Conservation (phyloP, 805 yeast genomes). For the Candida multigemmis region DNA sequence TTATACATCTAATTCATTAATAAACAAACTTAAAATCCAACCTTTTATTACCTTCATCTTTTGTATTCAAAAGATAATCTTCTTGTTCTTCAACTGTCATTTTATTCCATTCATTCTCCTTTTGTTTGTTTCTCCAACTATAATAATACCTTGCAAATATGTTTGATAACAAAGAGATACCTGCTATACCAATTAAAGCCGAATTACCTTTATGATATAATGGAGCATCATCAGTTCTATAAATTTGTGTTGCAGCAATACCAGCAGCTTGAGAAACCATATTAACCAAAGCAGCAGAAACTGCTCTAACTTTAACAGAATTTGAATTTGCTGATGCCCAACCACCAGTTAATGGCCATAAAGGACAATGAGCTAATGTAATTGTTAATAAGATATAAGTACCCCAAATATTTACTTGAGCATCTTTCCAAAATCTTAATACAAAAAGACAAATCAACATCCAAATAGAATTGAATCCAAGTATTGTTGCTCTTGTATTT, state of each 20-base stretch:
- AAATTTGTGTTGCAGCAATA: slow-evolving; percentile 16
- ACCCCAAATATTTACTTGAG: slow-evolving; percentile 30
- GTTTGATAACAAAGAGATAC: too few relatives aligned
- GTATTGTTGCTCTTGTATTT: slow-evolving; percentile 22
- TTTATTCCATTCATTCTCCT: slow-evolving; percentile 9
- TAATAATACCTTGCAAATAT: slow-evolving; percentile 12
- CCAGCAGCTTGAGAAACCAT: slow-evolving; percentile 16
- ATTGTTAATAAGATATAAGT: slow-evolving; percentile 27
- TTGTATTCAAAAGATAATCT: slow-evolving; percentile 8
- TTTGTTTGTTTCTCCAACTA: slow-evolving; percentile 10
- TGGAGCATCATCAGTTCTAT: slow-evolving; percentile 18
- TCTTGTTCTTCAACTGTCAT: slow-evolving; percentile 10
- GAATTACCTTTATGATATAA: slow-evolving; percentile 16
- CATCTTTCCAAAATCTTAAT: slow-evolving; percentile 32
- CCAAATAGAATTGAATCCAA: slow-evolving; percentile 21
- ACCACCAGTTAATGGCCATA: slow-evolving; percentile 20
- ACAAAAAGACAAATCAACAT: slow-evolving; percentile 21
- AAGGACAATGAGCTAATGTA: slow-evolving; percentile 21
- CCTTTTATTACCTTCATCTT: slow-evolving; percentile 14
- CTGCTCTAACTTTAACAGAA: slow-evolving; percentile 15
- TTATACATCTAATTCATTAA: slow-evolving; percentile 2
- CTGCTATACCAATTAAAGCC: slow-evolving; percentile 12
- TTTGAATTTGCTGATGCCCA: slow-evolving; percentile 20
- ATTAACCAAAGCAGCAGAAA: slow-evolving; percentile 18
- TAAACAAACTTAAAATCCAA: slow-evolving; percentile 14